Evolutionary conservation across 768 basidiomycete genomes (phyloP), one percentile per base, ranked within the genome.

Genomic region (Omphalotus guepiniiformis): DNA sequence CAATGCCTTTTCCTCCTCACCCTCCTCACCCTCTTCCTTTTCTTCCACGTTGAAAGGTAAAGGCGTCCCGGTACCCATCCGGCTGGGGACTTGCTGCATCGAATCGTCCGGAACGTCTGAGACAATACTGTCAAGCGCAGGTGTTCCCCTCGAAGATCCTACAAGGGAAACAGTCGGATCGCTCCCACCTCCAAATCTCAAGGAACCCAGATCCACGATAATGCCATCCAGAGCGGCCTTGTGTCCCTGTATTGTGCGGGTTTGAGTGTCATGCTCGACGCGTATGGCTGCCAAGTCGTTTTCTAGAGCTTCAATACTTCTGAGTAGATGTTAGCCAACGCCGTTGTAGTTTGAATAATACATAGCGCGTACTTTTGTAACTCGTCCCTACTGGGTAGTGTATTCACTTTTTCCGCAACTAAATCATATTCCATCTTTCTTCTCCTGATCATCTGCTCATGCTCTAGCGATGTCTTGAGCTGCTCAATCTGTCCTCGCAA

Each of bases 391-490:
- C 73, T 82, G 3, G 89, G 88, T 2, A 92, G 65, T 15, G 79
- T 77, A 56, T 90, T 88, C 39, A 91, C 80, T 61, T 83, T 89
- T 65, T 92, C 91, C 2, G 91, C 79, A 30, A 93, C 77, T 38
- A 76, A 69, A 68, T 93, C 90, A 59, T 93, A 93, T 58, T 93
- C 90, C 55, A 92, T 89, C 69, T 90, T 93, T 46, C 83, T 76
- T 50, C 72, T 73, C 39, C 90, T 79, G 47, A 82, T 68, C 58
- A 85, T 69, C 58, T 93, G 91, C 4, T 86, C 89, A 53, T 89
- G 80, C 54, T 90, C 88, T 48, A 93, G 63, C 3, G 79, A 76
- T 16, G 73, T 71, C 64, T 91, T 92, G 55, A 93, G 74, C 53
- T 87, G 82, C 54, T 83, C 79, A 42, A 93, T 91, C 55, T 92